phyloP scores from a whole-genome alignment of 2,329 filamentous ascomycete species.

The Fusarium lyarnte region DNA sequence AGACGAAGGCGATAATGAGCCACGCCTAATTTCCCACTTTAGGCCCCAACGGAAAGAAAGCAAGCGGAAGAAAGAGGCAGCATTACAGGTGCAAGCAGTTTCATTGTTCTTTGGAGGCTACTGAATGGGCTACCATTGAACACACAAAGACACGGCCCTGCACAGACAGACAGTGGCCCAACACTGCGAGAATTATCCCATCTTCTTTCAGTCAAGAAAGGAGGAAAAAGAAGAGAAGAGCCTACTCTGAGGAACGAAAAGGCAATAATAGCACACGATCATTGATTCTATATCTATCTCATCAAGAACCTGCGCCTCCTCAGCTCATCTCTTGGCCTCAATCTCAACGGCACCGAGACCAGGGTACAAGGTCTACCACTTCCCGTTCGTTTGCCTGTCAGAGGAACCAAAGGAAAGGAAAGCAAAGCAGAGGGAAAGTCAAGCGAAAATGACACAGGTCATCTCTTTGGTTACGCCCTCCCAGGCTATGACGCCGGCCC shows the following conservation, averaged over 20 bases:
- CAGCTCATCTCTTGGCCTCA: slow-evolving; percentile 2
- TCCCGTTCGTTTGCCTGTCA: slow-evolving; percentile 34
- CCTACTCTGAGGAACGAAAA: not conserved
- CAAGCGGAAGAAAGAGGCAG: slow-evolving; percentile 10
- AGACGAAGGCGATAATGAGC: slow-evolving; percentile 36
- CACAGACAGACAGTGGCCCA: slow-evolving; percentile 34
- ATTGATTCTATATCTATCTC: slow-evolving; percentile 8
- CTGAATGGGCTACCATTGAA: slow-evolving; percentile 34
- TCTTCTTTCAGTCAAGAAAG: slow-evolving; percentile 23
- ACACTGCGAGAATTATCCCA: slow-evolving; percentile 23
- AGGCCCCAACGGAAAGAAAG: slow-evolving; percentile 28
- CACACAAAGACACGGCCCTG: slow-evolving; percentile 34
- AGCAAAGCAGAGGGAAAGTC: not conserved
- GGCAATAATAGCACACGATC: not conserved
- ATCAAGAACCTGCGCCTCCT: not conserved
- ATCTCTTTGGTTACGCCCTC: slow-evolving; percentile 41
- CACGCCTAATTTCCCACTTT: slow-evolving; percentile 25
- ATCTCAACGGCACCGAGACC: slow-evolving; percentile 5
- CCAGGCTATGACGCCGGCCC: slow-evolving; percentile 41
- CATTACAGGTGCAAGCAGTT: slow-evolving; percentile 16
- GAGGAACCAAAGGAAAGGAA: not conserved
- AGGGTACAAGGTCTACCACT: slow-evolving; percentile 18
- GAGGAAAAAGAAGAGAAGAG: not conserved
- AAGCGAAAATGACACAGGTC: slow-evolving; percentile 43
- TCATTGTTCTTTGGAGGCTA: slow-evolving; percentile 39